Conservation (phyloP, 2,329 filamentous ascomycete species). For the Sporothrix mexicana region DNA sequence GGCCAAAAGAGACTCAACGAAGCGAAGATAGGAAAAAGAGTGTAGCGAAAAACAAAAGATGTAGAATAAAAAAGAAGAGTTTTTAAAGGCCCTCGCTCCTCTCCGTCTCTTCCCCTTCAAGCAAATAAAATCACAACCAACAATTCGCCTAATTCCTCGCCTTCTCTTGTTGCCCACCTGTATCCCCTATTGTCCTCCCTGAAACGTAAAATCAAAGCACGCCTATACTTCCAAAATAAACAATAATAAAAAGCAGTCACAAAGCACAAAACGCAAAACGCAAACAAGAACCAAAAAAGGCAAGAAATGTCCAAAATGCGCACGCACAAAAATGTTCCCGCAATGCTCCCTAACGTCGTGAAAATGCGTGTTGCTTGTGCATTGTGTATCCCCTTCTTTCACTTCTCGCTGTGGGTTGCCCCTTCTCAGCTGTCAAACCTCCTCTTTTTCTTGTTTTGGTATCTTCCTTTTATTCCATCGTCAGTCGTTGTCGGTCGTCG, state of each 20-base stretch:
- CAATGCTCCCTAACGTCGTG: slow-evolving; percentile 18
- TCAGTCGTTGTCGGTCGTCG: slow-evolving; percentile 16
- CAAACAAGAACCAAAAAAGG: slow-evolving; percentile 1
- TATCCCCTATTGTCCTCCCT: not conserved
- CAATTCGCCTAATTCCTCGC: slow-evolving; percentile 13
- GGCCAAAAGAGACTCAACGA: not conserved
- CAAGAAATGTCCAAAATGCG: slow-evolving; percentile 23
- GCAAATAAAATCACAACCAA: slow-evolving; percentile 7
- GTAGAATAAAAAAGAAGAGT: slow-evolving; percentile 9
- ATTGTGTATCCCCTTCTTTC: not conserved
- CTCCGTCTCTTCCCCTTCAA: not conserved
- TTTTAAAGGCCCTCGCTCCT: not conserved
- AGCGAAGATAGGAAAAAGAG: slow-evolving; percentile 3
- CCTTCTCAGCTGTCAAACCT: not conserved
- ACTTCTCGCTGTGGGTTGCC: slow-evolving; percentile 12
- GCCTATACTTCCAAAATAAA: slow-evolving; percentile 19
- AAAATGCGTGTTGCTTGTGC: slow-evolving; percentile 2
- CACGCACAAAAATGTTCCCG: slow-evolving; percentile 15
- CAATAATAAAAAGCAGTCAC: not conserved
- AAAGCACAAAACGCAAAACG: slow-evolving; percentile 6
- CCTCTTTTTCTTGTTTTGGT: not conserved
- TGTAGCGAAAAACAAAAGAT: slow-evolving; percentile 16
- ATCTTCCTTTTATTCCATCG: not conserved
- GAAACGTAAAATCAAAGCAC: slow-evolving; percentile 12
- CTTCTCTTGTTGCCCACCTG: slow-evolving; percentile 1